Evolutionary conservation across 345 rosid genomes (phyloP), one percentile per base, ranked within the genome.

Genomic region (Citrus glauca): DNA sequence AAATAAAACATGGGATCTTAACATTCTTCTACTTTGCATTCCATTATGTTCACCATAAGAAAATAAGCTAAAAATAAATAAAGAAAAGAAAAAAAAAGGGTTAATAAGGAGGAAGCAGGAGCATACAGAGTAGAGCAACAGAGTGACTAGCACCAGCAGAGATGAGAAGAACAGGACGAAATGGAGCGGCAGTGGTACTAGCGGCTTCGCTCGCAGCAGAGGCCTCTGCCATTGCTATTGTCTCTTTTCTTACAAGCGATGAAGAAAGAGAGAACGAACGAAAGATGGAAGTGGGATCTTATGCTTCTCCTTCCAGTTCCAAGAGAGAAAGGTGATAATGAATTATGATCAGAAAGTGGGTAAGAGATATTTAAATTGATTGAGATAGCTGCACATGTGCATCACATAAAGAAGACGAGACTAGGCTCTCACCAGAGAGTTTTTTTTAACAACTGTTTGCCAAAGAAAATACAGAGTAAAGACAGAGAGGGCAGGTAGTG

Each of bases 121-220:
- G 75, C 90, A 68, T 86, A 95, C 99, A 87, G 72, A 95, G 97
- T 24, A 92, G 91, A 75, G 99, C 98, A 59, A 93, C 92, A 67
- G 99, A 95, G 82, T 95, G 97, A 79, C 94, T 92, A 76, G 99
- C 99, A 61, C 99, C 99, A 57, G 99, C 97, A 66, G 99, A 95
- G 82, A 93, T 84, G 76, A 95, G 87, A 80, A 92, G 85, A 83
- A 95, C 89, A 11, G 75, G 89, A 80, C 87, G 94, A 76, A 82
- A 72, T 1, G 94, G 88, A 85, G 82, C 78, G 84, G 82, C 79
- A 20, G 79, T 65, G 35, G 79, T 65, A 65, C 24, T 19, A 33
- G 45, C 77, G 72, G 84, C 85, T 60, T 91, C 91, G 69, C 76
- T 71, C 77, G 66, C 88, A 38, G 68, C 88, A 38, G 77, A 24